A percentile compares a stretch with the other conserved stretches of the same genome.
These are phyloP conservation scores for Vaucheria bursata DNA, from an alignment of 352 stramenopile genomes.

Conservation along the genomic window DNA sequence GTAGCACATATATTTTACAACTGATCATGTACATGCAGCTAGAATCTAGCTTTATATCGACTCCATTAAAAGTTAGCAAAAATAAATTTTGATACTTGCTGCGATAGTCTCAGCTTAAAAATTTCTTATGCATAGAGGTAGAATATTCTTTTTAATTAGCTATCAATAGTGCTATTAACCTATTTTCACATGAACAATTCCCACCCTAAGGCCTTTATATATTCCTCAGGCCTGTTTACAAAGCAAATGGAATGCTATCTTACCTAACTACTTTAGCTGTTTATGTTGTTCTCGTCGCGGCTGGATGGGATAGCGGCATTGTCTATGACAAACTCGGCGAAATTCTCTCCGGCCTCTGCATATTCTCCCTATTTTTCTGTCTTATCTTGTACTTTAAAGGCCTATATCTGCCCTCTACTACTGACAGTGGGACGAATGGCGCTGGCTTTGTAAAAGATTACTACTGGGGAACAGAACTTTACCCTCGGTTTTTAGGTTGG, in stretches of 20 bases:
- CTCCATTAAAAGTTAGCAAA: no score
- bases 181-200: no score
- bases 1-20: no score
- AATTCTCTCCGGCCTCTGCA: constrained; percentile 79
- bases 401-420: constrained; percentile 66
- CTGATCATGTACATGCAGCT: no score
- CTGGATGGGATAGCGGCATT: constrained; percentile 53
- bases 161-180: no score
- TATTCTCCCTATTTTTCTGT: constrained; percentile 87
- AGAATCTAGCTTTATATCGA: no score
- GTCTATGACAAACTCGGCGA: constrained; percentile 75
- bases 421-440: constrained; percentile 76
- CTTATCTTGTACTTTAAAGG: constrained; percentile 82
- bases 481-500: constrained; percentile 81
- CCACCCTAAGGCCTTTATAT: no score
- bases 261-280: constrained; percentile 72
- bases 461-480: constrained; percentile 92
- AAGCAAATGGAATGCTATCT: constrained; percentile 78
- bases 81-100: no score
- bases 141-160: no score
- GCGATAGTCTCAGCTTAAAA: no score
- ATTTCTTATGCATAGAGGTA: no score
- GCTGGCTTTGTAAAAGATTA: constrained; percentile 82
- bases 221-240: constrained; percentile 76
- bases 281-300: constrained; percentile 54